Evolutionary conservation across 441 rosid genomes (phyloP).

Genomic region (Aquilaria agallochum): DNA sequence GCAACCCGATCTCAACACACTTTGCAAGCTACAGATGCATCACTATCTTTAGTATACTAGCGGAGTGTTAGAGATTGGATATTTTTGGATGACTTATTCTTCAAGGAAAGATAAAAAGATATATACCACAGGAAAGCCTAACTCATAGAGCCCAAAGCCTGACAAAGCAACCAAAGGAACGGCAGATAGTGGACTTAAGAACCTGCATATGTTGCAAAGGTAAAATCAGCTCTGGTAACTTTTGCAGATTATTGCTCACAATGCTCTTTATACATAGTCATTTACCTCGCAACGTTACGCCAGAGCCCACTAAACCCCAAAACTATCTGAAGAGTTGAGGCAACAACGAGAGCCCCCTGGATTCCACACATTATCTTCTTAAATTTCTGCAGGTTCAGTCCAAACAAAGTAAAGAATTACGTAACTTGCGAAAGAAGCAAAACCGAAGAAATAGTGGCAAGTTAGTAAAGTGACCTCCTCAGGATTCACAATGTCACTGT

Average conservation of each 20-base stretch:
- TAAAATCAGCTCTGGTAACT: not conserved
- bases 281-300: constrained; percentile 66
- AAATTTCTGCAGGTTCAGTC: constrained; percentile 42
- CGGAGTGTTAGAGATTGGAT: not conserved
- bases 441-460: not conserved
- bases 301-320: constrained; percentile 78
- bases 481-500: constrained; percentile 53
- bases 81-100: not conserved
- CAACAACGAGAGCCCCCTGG: constrained; percentile 72
- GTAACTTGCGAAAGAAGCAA: not conserved
- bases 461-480: constrained; percentile 39
- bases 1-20: constrained; percentile 71
- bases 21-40: constrained; percentile 48
- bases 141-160: constrained; percentile 68
- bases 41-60: constrained; percentile 1
- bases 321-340: constrained; percentile 62
- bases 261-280: too few relatives aligned
- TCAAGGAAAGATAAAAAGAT: constrained; percentile 6
- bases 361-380: constrained; percentile 60
- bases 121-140: constrained; percentile 75
- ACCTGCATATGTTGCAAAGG: constrained; percentile 33
- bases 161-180: constrained; percentile 58
- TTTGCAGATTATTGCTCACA: too few relatives aligned
- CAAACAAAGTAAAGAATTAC: constrained; percentile 5
- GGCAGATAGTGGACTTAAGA: constrained; percentile 60